Evolutionary conservation across 257 asterid species (phyloP), one percentile per base, ranked within the genome.

Genomic region (Craterostigma plantagineum): DNA sequence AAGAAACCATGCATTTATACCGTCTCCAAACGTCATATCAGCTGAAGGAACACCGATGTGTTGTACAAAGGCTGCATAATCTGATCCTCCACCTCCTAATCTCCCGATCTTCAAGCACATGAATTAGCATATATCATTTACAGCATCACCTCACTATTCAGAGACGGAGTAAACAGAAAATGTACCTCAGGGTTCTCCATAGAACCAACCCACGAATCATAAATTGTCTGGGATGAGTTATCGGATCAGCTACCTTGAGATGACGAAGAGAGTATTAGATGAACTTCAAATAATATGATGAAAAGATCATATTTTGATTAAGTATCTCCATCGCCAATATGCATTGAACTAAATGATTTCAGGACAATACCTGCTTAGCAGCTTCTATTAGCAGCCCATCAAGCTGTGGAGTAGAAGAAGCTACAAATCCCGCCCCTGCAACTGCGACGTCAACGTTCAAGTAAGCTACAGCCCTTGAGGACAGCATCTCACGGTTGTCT

Each of bases 341-440:
- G 6, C 30, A 23, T 6, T 23, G 30, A 2, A 23, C 6, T 23
- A 23, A 2, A 2, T 23, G 30, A 23, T 23, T 1, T 6, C 7
- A 11, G 16, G 27, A 16, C 16, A 41, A 16, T 71, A 84, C 96
- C 93, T 71, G 84, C 62, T 72, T 63, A 46, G 92, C 54, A 59
- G 76, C 73, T 58, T 63, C 57, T 17, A 60, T 45, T 11, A 85
- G 69, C 33, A 80, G 56, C 18, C 77, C 76, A 64, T 80, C 92
- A 11, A 85, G 90, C 71, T 80, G 96, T 14, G 96, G 96, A 45
- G 93, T 85, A 48, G 85, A 82, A 30, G 70, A 60, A 54, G 91
- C 69, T 36, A 39, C 62, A 34, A 84, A 77, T 57, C 76, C 78
- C 45, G 73, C 61, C 42, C 73, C 96, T 16, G 49, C 42, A 47